A percentile compares a stretch with the other conserved stretches of the same genome.
phyloP scores from a whole-genome alignment of 2,329 filamentous ascomycete species.

The Torrubiellomyces zombiae region DNA sequence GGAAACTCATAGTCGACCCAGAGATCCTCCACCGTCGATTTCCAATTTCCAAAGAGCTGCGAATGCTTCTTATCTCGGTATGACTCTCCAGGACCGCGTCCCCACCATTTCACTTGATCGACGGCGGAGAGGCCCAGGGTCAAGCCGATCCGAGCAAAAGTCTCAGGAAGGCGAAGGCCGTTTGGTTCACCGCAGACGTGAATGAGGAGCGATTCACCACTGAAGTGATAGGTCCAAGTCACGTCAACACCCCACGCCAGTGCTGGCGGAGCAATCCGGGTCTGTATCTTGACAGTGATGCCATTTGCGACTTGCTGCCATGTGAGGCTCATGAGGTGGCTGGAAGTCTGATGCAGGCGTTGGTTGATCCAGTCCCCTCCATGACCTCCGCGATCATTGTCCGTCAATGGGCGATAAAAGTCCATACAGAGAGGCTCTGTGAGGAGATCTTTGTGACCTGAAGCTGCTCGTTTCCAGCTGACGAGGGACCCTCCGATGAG shows the following conservation, averaged over 20 bases:
- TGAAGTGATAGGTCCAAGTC: slow-evolving; percentile 38
- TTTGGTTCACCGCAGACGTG: slow-evolving; percentile 29
- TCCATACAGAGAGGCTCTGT: slow-evolving; percentile 28
- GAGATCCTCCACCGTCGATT: slow-evolving; percentile 29
- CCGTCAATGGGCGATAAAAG: slow-evolving; percentile 49
- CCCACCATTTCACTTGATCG: slow-evolving; percentile 41
- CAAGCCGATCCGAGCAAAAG: slow-evolving; percentile 47
- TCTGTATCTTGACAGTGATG: slow-evolving; percentile 26
- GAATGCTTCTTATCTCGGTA: slow-evolving; percentile 50
- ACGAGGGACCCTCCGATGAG: slow-evolving; percentile 23
- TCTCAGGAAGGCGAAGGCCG: slow-evolving; percentile 32
- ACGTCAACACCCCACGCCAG: slow-evolving; percentile 42
- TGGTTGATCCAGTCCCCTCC: slow-evolving; percentile 39
- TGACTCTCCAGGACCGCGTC: slow-evolving; percentile 47
- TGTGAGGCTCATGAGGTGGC: slow-evolving; percentile 20
- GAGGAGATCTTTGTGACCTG: slow-evolving; percentile 21
- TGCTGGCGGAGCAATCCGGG: slow-evolving; percentile 43
- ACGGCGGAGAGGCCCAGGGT: slow-evolving; percentile 25
- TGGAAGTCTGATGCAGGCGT: slow-evolving; percentile 27
- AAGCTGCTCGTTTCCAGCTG: slow-evolving; percentile 20
- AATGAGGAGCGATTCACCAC: slow-evolving; percentile 28
- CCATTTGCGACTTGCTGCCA: slow-evolving; percentile 16
- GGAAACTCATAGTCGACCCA: slow-evolving; percentile 49
- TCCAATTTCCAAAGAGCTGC: slow-evolving; percentile 39
- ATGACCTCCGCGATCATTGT: slow-evolving; percentile 44